phyloP scores from a whole-genome alignment of 805 yeast species.

The Spathaspora sp. region DNA sequence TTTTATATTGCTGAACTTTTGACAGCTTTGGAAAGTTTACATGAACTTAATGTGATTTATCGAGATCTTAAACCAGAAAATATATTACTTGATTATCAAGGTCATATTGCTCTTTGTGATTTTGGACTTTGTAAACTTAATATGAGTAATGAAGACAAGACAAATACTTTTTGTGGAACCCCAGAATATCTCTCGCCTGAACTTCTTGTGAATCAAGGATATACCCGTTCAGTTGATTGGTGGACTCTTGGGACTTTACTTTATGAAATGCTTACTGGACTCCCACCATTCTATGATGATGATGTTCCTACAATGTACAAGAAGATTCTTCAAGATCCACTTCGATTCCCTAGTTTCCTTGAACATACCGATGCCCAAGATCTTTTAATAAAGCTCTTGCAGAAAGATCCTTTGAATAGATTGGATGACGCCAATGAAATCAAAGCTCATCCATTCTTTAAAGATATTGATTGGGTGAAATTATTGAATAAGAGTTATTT shows the following conservation, averaged over 20 bases:
- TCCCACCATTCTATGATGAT: conserved; percentile 97
- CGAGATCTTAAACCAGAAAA: conserved; percentile 96
- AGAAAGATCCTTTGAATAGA: conserved; percentile 81
- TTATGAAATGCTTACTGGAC: conserved; percentile 94
- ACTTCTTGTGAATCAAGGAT: conserved; percentile 84
- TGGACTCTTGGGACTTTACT: conserved; percentile 95
- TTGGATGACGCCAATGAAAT: conserved; percentile 82
- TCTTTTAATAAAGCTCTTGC: conserved; percentile 65
- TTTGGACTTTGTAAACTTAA: conserved; percentile 94
- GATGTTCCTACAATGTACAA: conserved; percentile 91
- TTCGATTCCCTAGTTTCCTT: conserved; percentile 83
- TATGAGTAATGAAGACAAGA: conserved; percentile 85
- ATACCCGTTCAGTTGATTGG: conserved; percentile 95
- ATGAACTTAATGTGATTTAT: conserved; percentile 87
- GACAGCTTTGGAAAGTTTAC: conserved; percentile 89
- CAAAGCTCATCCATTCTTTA: conserved; percentile 79
- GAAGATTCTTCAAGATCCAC: conserved; percentile 85
- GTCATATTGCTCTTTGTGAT: conserved; percentile 96
- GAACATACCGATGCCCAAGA: conserved; percentile 80
- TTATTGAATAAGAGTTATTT: conserved; percentile 80
- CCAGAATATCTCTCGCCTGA: conserved; percentile 98
- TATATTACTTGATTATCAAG: conserved; percentile 89
- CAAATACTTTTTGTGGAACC: conserved; percentile 95
- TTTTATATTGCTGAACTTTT: conserved; percentile 93
- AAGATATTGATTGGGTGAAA: conserved; percentile 86